These are phyloP conservation scores for Metarhizium guizhouense DNA, from an alignment of 2,329 filamentous ascomycete species.

Conservation along the genomic window DNA sequence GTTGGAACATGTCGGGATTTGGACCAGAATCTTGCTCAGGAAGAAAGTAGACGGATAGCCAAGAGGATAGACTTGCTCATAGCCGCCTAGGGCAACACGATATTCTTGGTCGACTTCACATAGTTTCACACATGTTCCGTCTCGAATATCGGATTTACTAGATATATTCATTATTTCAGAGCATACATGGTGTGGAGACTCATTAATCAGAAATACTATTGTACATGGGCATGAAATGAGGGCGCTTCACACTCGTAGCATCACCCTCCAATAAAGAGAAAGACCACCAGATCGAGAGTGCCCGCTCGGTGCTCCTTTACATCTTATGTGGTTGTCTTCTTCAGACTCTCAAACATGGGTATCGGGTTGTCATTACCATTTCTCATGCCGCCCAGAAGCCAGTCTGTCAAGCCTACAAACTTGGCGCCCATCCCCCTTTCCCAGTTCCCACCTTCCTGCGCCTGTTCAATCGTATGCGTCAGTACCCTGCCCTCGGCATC, in stretches of 20 bases:
- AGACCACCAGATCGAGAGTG: background rate
- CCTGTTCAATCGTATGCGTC: conserved; percentile 90
- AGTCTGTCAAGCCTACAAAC: conserved; percentile 88
- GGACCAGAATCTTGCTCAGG: background rate
- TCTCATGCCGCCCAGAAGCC: conserved; percentile 72
- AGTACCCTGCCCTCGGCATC: conserved; percentile 76
- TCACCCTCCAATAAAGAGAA: background rate
- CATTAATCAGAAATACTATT: background rate
- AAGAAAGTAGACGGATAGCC: background rate
- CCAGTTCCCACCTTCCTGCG: conserved; percentile 74
- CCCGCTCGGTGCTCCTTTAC: background rate
- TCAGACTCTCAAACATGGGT: conserved; percentile 26
- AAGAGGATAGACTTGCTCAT: background rate
- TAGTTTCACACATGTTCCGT: too few relatives aligned
- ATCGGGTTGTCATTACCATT: conserved; percentile 22
- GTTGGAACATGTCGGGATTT: background rate
- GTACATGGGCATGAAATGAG: background rate
- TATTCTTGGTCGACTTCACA: too few relatives aligned
- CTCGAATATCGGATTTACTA: too few relatives aligned
- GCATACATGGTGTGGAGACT: conserved; percentile 2
- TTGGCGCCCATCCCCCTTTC: conserved; percentile 72
- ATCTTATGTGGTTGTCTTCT: conserved; percentile 9
- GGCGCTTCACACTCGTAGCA: background rate
- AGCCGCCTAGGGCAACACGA: background rate
- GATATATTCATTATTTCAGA: background rate